Conservation (phyloP, 2,329 filamentous ascomycete genomes). For the Metarhizium album region DNA sequence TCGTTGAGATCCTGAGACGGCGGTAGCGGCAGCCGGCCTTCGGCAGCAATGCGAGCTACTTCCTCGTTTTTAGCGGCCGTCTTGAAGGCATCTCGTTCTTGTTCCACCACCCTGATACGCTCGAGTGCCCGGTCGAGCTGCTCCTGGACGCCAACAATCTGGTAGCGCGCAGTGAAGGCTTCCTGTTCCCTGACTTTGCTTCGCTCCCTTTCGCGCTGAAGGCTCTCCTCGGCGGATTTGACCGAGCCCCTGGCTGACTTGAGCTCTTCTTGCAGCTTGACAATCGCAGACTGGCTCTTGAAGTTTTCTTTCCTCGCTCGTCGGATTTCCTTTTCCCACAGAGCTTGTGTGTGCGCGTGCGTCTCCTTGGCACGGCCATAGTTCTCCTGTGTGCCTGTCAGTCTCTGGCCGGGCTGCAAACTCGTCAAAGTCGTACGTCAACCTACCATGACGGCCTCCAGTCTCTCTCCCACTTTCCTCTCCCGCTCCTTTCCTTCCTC, state of each 20-base stretch:
- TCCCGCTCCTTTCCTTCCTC: slow-evolving; percentile 59
- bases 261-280: slow-evolving; percentile 65
- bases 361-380: slow-evolving; percentile 61
- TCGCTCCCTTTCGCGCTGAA: slow-evolving; percentile 54
- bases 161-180: slow-evolving; percentile 55
- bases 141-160: slow-evolving; percentile 54
- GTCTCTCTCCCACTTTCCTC: slow-evolving; percentile 51
- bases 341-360: slow-evolving; percentile 51
- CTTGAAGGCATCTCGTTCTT: slow-evolving; percentile 66
- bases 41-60: slow-evolving; percentile 59
- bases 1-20: slow-evolving; percentile 40
- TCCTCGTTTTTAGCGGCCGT: slow-evolving; percentile 63
- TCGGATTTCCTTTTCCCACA: slow-evolving; percentile 67
- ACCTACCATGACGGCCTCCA: slow-evolving; percentile 60
- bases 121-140: slow-evolving; percentile 55
- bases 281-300: slow-evolving; percentile 58
- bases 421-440: neutral
- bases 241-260: slow-evolving; percentile 47
- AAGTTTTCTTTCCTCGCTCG: slow-evolving; percentile 61
- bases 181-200: slow-evolving; percentile 55
- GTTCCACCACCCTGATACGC: slow-evolving; percentile 53
- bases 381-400: slow-evolving; percentile 44
- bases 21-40: slow-evolving; percentile 59
- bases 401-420: neutral
- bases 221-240: slow-evolving; percentile 44